These are phyloP conservation scores for Alternaria sp. DNA, from an alignment of 2,329 filamentous ascomycete genomes.

Conservation along the genomic window DNA sequence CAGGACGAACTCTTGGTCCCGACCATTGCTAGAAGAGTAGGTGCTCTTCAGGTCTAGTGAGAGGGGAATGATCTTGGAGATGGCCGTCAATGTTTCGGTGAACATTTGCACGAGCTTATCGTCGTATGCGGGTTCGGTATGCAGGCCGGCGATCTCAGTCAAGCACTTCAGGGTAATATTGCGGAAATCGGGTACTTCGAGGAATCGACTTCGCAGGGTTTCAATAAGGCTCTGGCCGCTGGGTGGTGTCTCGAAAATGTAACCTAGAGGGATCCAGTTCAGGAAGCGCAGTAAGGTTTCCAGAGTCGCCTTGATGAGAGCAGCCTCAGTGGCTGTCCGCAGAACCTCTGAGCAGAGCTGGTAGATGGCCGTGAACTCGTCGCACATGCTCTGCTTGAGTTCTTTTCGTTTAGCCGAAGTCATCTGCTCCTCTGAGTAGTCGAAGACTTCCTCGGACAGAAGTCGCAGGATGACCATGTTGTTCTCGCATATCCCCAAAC, in stretches of 20 bases:
- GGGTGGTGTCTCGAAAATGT: slow-evolving; percentile 92
- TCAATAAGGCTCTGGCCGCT: slow-evolving; percentile 76
- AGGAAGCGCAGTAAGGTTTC: slow-evolving; percentile 95
- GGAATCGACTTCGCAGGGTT: slow-evolving; percentile 88
- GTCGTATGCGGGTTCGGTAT: slow-evolving; percentile 86
- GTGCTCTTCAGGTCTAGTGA: slow-evolving; percentile 89
- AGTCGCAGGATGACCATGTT: slow-evolving; percentile 98
- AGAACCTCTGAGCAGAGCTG: slow-evolving; percentile 96
- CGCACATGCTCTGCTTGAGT: slow-evolving; percentile 97
- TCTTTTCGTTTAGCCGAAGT: slow-evolving; percentile 97
- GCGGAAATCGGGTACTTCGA: slow-evolving; percentile 92
- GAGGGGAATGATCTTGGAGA: slow-evolving; percentile 91
- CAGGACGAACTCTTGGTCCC: slow-evolving; percentile 97
- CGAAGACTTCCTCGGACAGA: slow-evolving; percentile 97
- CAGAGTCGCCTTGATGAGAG: slow-evolving; percentile 92
- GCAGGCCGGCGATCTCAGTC: slow-evolving; percentile 94
- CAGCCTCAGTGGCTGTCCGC: slow-evolving; percentile 85
- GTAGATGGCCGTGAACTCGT: slow-evolving; percentile 98
- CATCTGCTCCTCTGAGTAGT: slow-evolving; percentile 99
- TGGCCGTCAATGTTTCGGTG: slow-evolving; percentile 91
- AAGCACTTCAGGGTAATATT: slow-evolving; percentile 96
- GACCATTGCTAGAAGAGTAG: slow-evolving; percentile 88
- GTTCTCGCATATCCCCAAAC: slow-evolving; percentile 97
- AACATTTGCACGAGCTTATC: slow-evolving; percentile 99
- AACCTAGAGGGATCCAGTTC: slow-evolving; percentile 98